Base-by-base conservation (phyloP, 2,329 filamentous ascomycete genomes). In the Corinectria fuckeliana region DNA sequence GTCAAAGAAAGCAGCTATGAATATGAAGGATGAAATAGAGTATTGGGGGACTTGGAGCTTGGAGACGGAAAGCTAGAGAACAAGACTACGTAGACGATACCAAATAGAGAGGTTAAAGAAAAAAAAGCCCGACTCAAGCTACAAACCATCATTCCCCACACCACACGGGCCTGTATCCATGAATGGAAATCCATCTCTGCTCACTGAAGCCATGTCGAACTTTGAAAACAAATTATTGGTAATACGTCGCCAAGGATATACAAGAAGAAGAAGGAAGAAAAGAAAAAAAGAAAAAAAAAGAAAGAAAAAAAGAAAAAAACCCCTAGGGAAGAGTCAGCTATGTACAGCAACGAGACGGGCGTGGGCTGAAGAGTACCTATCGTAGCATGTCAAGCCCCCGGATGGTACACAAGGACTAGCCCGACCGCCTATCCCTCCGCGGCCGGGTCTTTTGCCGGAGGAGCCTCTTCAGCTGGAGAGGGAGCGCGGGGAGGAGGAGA, bases 191-290 rank as follows among this genome's bases (percentile, higher is more conserved):
- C 28, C 5, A 58, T 50, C 26, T 38, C 49, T 13, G 21, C 44
- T n/a, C 21, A 45, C 54, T 51, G 32, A 56, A 39, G 45, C 49
- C 36, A 36, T 16, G 13, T 23, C 11, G 21, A 18, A 47, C 28
- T 28, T 28, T 26, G 30, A 36, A 50, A 30, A 52, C 16, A 30
- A 55, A n/a, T 28, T 49, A 8, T 25, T 42, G 50, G 18, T 50
- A 66, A 59, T 56, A 67, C 61, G 56, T 39, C 48, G 16, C 20
- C 42, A 56, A 38, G 11, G 48, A 57, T 50, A 34, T 62, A 62
- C 56, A 61, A 23, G 51, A 58, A 62, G 60, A 21, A 20, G 28
- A 58, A 49, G 23, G 21, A 25, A 26, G 5, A 34, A 5, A 32
- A 28, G 18, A 36, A 21, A n/a, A n/a, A 56, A 38, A 14, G 48